These are phyloP conservation scores for Gnomoniopsis smithogilvyi DNA, from an alignment of 2,329 filamentous ascomycete genomes.

Conservation along the genomic window DNA sequence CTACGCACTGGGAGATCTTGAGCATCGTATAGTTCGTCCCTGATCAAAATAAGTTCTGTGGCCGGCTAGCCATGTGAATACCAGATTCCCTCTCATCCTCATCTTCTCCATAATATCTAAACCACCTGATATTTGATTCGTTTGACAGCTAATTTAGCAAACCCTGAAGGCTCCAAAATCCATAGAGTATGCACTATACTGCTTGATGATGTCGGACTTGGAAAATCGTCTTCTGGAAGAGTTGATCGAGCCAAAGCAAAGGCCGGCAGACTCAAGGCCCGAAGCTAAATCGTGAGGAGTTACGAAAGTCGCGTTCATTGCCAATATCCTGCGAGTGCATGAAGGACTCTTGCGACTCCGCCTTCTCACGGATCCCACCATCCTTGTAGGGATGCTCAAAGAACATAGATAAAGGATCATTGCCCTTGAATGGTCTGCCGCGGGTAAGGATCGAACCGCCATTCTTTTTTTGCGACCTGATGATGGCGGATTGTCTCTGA, in stretches of 20 bases:
- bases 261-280: not conserved
- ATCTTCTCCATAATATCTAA: not conserved
- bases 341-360: slow-evolving; percentile 19
- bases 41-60: not conserved
- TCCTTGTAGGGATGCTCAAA: slow-evolving; percentile 7
- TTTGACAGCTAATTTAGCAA: too few relatives aligned
- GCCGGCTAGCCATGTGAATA: not conserved
- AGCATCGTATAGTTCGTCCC: not conserved
- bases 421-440: not conserved
- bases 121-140: too few relatives aligned
- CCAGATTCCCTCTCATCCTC: too few relatives aligned
- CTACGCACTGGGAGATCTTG: not conserved
- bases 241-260: not conserved
- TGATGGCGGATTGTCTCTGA: not conserved
- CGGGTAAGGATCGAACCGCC: not conserved
- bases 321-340: slow-evolving; percentile 16
- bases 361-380: not conserved
- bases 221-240: not conserved
- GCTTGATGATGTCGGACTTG: not conserved
- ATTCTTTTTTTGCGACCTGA: not conserved
- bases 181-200: too few relatives aligned
- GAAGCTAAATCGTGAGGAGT: not conserved
- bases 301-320: not conserved
- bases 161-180: not conserved
- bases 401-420: slow-evolving; percentile 9